Base-by-base conservation (phyloP, 305 asterid species). In the Fraxinus greggii region DNA sequence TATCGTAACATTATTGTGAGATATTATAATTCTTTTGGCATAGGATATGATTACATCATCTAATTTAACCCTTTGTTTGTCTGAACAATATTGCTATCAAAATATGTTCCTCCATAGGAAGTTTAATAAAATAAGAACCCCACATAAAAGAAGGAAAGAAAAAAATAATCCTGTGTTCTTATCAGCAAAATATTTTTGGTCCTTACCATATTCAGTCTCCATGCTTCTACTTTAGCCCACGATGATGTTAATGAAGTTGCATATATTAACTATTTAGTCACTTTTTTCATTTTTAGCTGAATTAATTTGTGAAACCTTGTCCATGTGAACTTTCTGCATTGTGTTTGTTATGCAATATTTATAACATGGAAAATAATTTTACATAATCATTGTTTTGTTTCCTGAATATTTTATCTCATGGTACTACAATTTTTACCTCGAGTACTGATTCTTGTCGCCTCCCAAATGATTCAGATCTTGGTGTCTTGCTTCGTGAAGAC, bases 401-500 rank as follows among this genome's bases (percentile, higher is more conserved):
- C 72, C 85, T 42, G 82, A 70, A 29, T 48, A 51, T 79, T 77
- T 82, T 79, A 73, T 29, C 54, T 83, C 78, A 31, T 38, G 54
- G 79, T 63, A 13, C 70, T 70, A 4, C 26, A 10, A 38, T 10
- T 33, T 72, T 77, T 83, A n/a, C 54, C 78, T 78, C 36, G 67
- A 77, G 35, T 79, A 48, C 31, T 78, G 59, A 45, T 59, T 83
- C 86, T 88, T 72, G 82, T 85, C 42, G 13, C 61, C 82, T 83
- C 77, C 82, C 36, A 77, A 65, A 70, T 81, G 51, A 8, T 82
- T 85, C 99, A 95, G 99, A 94, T 95, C 40, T 36, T 95, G 89
- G 85, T 95, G 48, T 96, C 99, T 79, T 96, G 99, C 92, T 96
- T 96, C 54, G 99, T 96, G 93, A 96, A 96, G 96, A 96, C 99